phyloP scores from a whole-genome alignment of 805 yeast genomes.

The Tetrapisispora taiwanensis region DNA sequence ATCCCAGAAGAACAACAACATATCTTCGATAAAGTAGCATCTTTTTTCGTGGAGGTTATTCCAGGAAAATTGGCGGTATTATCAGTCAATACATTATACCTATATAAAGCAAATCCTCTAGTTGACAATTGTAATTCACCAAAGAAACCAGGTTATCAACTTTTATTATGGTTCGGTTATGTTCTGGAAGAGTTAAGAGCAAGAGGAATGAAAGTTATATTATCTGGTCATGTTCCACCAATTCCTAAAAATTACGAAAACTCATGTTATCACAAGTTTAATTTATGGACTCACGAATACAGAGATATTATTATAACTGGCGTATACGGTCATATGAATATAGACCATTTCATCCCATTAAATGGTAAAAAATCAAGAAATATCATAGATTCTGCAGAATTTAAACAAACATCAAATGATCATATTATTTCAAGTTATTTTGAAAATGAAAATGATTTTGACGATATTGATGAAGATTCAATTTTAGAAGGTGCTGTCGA shows the following conservation, averaged over 20 bases:
- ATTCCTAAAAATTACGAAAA: constrained; percentile 65
- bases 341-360: constrained; percentile 74
- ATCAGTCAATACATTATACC: constrained; percentile 67
- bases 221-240: constrained; percentile 85
- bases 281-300: constrained; percentile 75
- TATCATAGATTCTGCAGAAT: constrained; percentile 17
- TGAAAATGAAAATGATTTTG: constrained; percentile 13
- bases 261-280: constrained; percentile 62
- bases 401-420: not conserved
- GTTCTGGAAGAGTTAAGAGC: constrained; percentile 62
- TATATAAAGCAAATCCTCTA: constrained; percentile 68
- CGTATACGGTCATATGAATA: constrained; percentile 80
- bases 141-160: constrained; percentile 71
- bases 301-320: constrained; percentile 79
- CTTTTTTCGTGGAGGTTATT: constrained; percentile 65
- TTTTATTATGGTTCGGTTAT: constrained; percentile 68
- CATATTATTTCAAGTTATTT: not conserved
- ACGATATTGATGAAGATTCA: constrained; percentile 11
- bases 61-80: constrained; percentile 70
- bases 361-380: constrained; percentile 62
- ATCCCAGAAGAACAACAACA: constrained; percentile 73
- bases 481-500: constrained; percentile 26
- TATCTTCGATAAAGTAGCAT: constrained; percentile 64
- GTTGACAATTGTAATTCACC: constrained; percentile 68
- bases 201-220: constrained; percentile 76